Percentiles rank a stretch among this genome's conserved stretches.
Evolutionary conservation across 2,329 filamentous ascomycete genomes (phyloP).

Genomic region (Claviceps paspali): DNA sequence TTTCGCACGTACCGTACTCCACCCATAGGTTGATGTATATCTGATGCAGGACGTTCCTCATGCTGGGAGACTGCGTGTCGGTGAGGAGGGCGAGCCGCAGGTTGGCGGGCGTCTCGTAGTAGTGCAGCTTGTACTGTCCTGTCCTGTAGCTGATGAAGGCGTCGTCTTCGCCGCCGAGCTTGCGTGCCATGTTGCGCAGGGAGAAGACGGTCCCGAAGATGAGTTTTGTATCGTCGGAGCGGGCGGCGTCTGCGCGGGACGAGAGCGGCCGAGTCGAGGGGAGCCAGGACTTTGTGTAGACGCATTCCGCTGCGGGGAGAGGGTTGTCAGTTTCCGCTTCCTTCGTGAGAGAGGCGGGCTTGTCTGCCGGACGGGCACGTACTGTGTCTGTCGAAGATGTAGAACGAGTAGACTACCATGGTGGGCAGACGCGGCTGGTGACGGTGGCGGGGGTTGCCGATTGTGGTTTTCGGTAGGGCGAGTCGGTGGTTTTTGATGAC

Average conservation of each 20-base stretch:
- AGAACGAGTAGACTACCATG: conserved; percentile 96
- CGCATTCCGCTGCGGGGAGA: conserved; percentile 73
- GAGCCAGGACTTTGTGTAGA: conserved; percentile 84
- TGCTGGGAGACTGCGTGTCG: conserved; percentile 74
- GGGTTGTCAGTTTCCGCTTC: too few species aligned
- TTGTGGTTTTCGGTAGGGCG: too few species aligned
- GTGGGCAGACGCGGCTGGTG: conserved; percentile 12
- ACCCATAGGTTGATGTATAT: conserved; percentile 98
- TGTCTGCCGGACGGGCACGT: too few species aligned
- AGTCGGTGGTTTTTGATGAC: too few species aligned
- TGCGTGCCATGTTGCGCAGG: conserved; percentile 88
- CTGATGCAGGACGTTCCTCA: conserved; percentile 89
- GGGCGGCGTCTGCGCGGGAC: conserved; percentile 29
- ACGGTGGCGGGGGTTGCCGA: too few species aligned
- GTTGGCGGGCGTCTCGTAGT: conserved; percentile 94
- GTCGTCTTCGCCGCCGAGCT: conserved; percentile 86
- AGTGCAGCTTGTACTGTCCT: conserved; percentile 92
- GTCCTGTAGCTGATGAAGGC: conserved; percentile 91
- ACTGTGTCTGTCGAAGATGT: conserved; percentile 99
- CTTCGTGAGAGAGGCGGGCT: too few species aligned
- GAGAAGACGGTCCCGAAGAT: conserved; percentile 97
- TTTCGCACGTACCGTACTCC: conserved; percentile 69
- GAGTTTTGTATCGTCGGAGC: conserved; percentile 79
- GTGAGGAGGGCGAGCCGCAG: conserved; percentile 96
- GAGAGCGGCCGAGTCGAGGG: conserved; percentile 25